Evolutionary conservation across 2,329 filamentous ascomycete species (phyloP).

Genomic region (Ambrosiella xylebori): DNA sequence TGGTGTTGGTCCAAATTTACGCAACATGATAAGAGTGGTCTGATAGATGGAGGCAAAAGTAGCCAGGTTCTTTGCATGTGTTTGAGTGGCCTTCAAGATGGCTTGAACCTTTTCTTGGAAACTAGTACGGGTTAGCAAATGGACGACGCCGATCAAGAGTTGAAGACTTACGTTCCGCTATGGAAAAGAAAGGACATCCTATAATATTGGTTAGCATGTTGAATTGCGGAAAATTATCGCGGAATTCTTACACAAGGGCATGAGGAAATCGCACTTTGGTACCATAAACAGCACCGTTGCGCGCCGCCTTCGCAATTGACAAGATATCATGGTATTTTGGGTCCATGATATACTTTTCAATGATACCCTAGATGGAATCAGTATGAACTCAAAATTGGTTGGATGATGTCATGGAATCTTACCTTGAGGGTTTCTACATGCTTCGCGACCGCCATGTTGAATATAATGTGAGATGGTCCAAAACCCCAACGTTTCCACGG

Average conservation of each 20-base stretch:
- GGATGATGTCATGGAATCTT: background rate
- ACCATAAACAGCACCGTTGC: conserved; percentile 94
- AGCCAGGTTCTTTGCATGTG: conserved; percentile 81
- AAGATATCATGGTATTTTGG: conserved; percentile 73
- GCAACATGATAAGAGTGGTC: conserved; percentile 56
- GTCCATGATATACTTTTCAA: conserved; percentile 65
- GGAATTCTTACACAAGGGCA: conserved; percentile 52
- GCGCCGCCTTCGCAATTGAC: conserved; percentile 74
- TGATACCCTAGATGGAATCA: conserved; percentile 33
- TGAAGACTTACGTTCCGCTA: conserved; percentile 54
- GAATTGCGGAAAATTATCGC: background rate
- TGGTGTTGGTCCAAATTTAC: conserved; percentile 38
- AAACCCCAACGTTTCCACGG: too few species aligned
- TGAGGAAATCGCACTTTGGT: conserved; percentile 97
- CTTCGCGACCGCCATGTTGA: conserved; percentile 3
- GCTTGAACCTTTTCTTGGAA: conserved; percentile 61
- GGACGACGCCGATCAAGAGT: background rate
- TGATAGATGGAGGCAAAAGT: conserved; percentile 90
- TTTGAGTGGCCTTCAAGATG: conserved; percentile 70
- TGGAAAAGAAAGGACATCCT: conserved; percentile 97
- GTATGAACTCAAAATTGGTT: background rate
- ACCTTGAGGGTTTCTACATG: conserved; percentile 11
- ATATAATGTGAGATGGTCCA: background rate
- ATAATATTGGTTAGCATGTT: conserved; percentile 2
- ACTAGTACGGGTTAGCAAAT: conserved; percentile 17